Percentiles rank a stretch among this genome's conserved stretches.
These are phyloP conservation scores for Fusarium napiforme DNA, from an alignment of 2,329 filamentous ascomycete species.

Conservation along the genomic window DNA sequence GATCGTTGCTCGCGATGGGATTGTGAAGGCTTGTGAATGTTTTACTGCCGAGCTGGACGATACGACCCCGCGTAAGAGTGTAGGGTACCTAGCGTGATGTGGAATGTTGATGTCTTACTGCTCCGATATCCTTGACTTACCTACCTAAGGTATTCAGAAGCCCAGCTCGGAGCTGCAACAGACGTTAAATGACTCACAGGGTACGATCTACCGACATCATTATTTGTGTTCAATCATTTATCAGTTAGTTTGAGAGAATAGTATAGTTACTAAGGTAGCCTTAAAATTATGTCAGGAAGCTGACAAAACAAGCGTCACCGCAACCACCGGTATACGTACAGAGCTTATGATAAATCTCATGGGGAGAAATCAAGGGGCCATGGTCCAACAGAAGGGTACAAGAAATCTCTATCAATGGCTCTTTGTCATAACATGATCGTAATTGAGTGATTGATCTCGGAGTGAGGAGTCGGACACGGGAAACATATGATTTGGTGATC, in stretches of 20 bases:
- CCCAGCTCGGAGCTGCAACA: neutral
- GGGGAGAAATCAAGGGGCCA: neutral
- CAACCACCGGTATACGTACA: too few species aligned
- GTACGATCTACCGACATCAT: neutral
- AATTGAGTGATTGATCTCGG: neutral
- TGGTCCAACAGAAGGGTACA: neutral
- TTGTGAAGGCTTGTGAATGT: slow-evolving; percentile 6
- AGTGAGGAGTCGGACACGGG: neutral
- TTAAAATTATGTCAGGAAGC: neutral
- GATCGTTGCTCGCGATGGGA: neutral
- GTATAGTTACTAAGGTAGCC: too few species aligned
- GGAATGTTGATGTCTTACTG: neutral
- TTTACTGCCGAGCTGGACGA: slow-evolving; percentile 1
- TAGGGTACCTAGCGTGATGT: slow-evolving; percentile 19
- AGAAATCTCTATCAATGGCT: neutral
- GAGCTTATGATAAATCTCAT: neutral
- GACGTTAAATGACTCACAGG: neutral
- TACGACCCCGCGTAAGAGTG: slow-evolving; percentile 8
- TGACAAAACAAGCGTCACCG: too few species aligned
- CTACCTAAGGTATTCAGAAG: too few species aligned
- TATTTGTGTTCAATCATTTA: neutral
- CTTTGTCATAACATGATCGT: neutral
- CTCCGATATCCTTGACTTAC: neutral
- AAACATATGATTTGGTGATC: neutral
- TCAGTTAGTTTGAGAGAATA: neutral